Evolutionary conservation across 768 basidiomycete genomes (phyloP), one percentile per base, ranked within the genome.

Genomic region (Coprinellus micaceus): DNA sequence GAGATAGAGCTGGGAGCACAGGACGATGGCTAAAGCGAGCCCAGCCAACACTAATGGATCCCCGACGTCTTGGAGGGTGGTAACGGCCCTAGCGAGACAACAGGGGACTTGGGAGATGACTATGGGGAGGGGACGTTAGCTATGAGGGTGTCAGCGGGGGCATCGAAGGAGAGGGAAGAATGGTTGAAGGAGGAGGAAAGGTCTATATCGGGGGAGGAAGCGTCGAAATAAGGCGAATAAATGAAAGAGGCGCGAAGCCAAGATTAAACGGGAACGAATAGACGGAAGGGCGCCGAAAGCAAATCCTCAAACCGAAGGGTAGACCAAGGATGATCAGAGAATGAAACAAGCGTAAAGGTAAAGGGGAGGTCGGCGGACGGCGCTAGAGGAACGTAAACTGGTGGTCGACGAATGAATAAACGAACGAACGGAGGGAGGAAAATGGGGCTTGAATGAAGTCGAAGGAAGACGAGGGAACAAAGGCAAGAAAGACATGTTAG

Each of bases 101-200:
- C 66, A 66, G 4, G 68, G 51, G 9, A 67, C 71, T 41, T 81
- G 79, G 79, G 65, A 65, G 41, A 66, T 67, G 52, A 37, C 78
- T 9, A 64, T 72, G 56, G 69, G 53, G 1, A 70, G 57, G 1
- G 24, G 67, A 64, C 9, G 64, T 44, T n/a, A 53, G 69, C 3
- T 60, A 64, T 22, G 54, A 57, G 4, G 74, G 69, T 74, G 63
- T 69, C 43, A 57, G 61, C 49, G 65, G 69, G 53, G 25, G n/a
- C n/a, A n/a, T n/a, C n/a, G n/a, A n/a, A n/a, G n/a, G n/a, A 22
- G 43, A 13, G 30, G 28, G 28, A 46, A 54, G 11, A 37, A 26
- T 24, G 17, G 11, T 17, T 4, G 46, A 17, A 6, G 21, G 24
- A 21, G 11, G 15, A 15, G 33, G 25, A 17, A n/a, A 25, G 24